phyloP scores from a whole-genome alignment of 1,139 yeast genomes.

The Debaryomyces robertsiae region DNA sequence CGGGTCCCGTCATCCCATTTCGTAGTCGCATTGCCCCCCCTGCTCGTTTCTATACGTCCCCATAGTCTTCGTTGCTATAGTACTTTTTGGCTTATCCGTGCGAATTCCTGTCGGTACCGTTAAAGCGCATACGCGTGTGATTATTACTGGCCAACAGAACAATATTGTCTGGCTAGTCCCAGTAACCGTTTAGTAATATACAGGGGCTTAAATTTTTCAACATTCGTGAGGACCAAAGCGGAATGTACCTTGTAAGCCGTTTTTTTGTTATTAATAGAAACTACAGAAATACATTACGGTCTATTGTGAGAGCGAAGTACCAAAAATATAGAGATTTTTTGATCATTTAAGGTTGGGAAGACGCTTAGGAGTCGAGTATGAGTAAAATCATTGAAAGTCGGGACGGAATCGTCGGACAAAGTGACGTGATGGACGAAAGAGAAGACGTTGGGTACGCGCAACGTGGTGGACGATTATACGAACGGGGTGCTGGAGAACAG shows the following conservation, averaged over 20 bases:
- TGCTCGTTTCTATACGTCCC: too few species aligned
- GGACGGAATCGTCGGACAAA: not conserved
- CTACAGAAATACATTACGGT: not conserved
- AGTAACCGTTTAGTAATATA: slow-evolving; percentile 3
- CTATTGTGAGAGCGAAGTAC: not conserved
- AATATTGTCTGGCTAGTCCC: not conserved
- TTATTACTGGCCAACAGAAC: too few species aligned
- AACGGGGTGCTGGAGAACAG: too few species aligned
- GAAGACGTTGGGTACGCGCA: slow-evolving; percentile 1
- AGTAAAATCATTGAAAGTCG: too few species aligned
- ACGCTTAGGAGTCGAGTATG: too few species aligned
- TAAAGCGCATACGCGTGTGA: too few species aligned
- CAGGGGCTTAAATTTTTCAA: slow-evolving; percentile 7
- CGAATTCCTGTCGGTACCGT: too few species aligned
- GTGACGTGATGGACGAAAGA: not conserved
- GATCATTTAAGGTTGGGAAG: not conserved
- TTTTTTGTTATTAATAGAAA: slow-evolving; percentile 1
- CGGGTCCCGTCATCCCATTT: too few species aligned
- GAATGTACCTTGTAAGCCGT: slow-evolving; percentile 4
- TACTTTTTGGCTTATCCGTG: too few species aligned
- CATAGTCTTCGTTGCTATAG: too few species aligned
- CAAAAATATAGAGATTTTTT: not conserved
- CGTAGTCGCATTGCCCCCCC: too few species aligned
- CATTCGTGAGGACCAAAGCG: slow-evolving; percentile 1
- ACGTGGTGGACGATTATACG: not conserved